phyloP scores from a whole-genome alignment of 768 basidiomycete genomes.

The Macrolepiota fuliginosa region DNA sequence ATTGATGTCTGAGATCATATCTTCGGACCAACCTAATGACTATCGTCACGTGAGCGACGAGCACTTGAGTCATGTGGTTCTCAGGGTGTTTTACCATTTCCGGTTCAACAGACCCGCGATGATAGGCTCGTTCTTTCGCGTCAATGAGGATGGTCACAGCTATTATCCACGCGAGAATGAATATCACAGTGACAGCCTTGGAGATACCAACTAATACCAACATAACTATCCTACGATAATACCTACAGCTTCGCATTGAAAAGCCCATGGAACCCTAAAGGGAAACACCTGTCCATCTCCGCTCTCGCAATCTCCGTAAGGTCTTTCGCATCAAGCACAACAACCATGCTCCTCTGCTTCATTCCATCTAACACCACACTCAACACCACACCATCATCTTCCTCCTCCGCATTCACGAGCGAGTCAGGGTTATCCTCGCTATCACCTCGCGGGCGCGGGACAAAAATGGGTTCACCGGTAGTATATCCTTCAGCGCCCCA shows the following conservation, averaged over 20 bases:
- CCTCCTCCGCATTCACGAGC: not conserved
- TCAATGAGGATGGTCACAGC: no score
- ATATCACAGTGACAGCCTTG: no score
- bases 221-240: no score
- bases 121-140: no score
- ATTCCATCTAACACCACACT: slow-evolving; percentile 1
- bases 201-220: no score
- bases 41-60: no score
- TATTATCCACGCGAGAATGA: no score
- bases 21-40: no score
- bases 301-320: slow-evolving; percentile 4
- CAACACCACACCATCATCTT: slow-evolving; percentile 5
- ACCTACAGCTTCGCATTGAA: not conserved
- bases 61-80: no score
- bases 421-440: not conserved
- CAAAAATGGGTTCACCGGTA: not conserved
- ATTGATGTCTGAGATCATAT: no score
- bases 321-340: slow-evolving; percentile 6
- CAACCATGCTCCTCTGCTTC: slow-evolving; percentile 5
- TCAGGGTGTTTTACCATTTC: no score
- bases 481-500: slow-evolving; percentile 10
- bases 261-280: slow-evolving; percentile 3
- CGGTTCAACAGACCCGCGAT: no score
- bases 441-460: not conserved
- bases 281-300: slow-evolving; percentile 8